phyloP scores from a whole-genome alignment of 2,329 filamentous ascomycete species.

The Alternaria incomplexa region DNA sequence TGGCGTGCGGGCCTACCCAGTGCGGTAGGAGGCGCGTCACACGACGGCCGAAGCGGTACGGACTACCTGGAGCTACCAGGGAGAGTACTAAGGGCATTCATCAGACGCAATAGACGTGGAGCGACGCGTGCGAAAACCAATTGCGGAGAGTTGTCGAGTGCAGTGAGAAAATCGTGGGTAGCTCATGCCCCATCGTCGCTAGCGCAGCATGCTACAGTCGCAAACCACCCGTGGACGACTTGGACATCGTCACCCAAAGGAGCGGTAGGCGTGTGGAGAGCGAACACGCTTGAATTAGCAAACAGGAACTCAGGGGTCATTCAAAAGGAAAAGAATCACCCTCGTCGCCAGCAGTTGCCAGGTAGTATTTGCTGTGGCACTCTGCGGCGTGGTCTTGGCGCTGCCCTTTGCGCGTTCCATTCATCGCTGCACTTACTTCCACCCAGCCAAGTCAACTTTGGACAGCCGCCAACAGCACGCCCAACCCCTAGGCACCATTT shows the following conservation, averaged over 20 bases:
- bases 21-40: constrained; percentile 17
- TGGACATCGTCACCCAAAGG: not conserved
- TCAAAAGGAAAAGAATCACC: not conserved
- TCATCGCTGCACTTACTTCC: constrained; percentile 31
- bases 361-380: constrained; percentile 6
- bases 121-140: constrained; percentile 18
- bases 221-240: not conserved
- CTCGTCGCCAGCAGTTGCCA: not conserved
- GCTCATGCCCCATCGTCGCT: constrained; percentile 13
- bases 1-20: constrained; percentile 17
- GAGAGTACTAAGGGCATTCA: constrained; percentile 46
- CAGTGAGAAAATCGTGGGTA: constrained; percentile 17
- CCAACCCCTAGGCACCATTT: constrained; percentile 13
- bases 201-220: constrained; percentile 7
- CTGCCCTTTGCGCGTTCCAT: constrained; percentile 23
- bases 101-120: constrained; percentile 26
- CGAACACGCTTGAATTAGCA: not conserved
- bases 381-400: constrained; percentile 31
- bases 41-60: constrained; percentile 26
- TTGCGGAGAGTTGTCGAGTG: constrained; percentile 13
- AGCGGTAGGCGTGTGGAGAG: not conserved
- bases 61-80: constrained; percentile 44
- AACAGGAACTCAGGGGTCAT: not conserved
- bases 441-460: constrained; percentile 26
- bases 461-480: constrained; percentile 22